phyloP scores from a whole-genome alignment of 352 stramenopile genomes.

The Hyaloperonospora arabidopsidis region DNA sequence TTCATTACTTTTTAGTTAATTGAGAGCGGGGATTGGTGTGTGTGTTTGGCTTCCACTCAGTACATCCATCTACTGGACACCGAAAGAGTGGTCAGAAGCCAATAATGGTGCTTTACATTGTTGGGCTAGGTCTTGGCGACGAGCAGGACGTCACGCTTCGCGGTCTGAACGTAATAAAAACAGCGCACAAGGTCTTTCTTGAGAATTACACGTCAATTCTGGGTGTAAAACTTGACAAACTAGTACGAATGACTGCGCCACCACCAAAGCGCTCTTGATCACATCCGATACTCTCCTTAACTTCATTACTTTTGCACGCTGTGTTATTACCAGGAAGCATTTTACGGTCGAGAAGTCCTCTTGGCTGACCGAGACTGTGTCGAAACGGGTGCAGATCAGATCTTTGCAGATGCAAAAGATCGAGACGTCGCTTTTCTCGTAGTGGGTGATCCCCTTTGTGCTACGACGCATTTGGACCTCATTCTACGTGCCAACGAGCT shows the following conservation, averaged over 20 bases:
- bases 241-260: slow-evolving; percentile 17
- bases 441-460: slow-evolving; percentile 96
- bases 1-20: too few relatives aligned
- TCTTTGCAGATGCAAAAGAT: slow-evolving; percentile 88
- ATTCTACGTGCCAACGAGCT: slow-evolving; percentile 92
- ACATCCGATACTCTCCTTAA: not conserved
- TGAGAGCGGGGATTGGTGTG: too few relatives aligned
- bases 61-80: too few relatives aligned
- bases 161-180: slow-evolving; percentile 93
- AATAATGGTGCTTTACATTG: slow-evolving; percentile 91
- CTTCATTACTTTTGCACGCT: not conserved
- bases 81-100: not conserved
- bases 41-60: too few relatives aligned
- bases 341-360: slow-evolving; percentile 90
- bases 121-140: slow-evolving; percentile 95
- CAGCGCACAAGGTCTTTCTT: slow-evolving; percentile 91
- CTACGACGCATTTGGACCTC: slow-evolving; percentile 98
- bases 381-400: slow-evolving; percentile 94
- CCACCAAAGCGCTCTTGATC: too few relatives aligned
- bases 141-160: slow-evolving; percentile 98
- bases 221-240: slow-evolving; percentile 76
- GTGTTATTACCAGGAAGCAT: slow-evolving; percentile 45
- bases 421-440: slow-evolving; percentile 95
- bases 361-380: slow-evolving; percentile 92
- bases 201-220: slow-evolving; percentile 98